These are phyloP conservation scores for Beta macrorhiza DNA, from an alignment of 179 eudicot genomes.

Conservation along the genomic window DNA sequence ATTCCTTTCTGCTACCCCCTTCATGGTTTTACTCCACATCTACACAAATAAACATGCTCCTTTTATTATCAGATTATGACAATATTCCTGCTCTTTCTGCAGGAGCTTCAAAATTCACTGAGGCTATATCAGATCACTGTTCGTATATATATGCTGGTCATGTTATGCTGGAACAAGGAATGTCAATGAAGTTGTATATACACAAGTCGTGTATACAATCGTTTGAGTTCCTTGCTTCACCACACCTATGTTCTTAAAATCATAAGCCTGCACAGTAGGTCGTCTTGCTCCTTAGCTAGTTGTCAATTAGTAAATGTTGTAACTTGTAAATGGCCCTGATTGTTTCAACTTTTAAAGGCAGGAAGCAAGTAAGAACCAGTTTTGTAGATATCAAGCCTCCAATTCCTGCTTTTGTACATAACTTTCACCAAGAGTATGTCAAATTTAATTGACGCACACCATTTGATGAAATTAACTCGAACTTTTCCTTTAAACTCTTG, in stretches of 20 bases:
- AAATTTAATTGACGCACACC: background rate
- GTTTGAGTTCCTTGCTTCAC: slow-evolving; percentile 2
- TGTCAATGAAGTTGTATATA: background rate
- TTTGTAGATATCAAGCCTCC: slow-evolving; percentile 21
- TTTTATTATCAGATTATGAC: background rate
- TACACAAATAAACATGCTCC: background rate
- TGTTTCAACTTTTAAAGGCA: background rate
- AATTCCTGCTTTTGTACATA: slow-evolving; percentile 12
- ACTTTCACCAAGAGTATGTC: background rate
- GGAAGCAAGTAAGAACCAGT: background rate
- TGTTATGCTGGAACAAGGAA: background rate
- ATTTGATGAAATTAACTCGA: background rate
- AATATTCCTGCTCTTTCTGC: slow-evolving; percentile 18
- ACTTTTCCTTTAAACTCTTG: background rate
- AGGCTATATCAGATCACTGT: slow-evolving; percentile 4
- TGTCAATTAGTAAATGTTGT: slow-evolving; percentile 6
- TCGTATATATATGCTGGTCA: background rate
- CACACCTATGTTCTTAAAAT: background rate
- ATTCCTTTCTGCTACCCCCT: background rate
- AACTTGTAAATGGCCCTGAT: slow-evolving; percentile 2
- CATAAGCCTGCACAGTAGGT: background rate
- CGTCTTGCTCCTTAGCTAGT: background rate
- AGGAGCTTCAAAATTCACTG: slow-evolving; percentile 30
- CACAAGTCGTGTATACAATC: background rate
- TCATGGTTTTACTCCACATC: background rate